Percentiles rank a stretch among this genome's conserved stretches.
phyloP scores from a whole-genome alignment of 2,329 filamentous ascomycete genomes.

The Phyllosticta citribraziliensis region DNA sequence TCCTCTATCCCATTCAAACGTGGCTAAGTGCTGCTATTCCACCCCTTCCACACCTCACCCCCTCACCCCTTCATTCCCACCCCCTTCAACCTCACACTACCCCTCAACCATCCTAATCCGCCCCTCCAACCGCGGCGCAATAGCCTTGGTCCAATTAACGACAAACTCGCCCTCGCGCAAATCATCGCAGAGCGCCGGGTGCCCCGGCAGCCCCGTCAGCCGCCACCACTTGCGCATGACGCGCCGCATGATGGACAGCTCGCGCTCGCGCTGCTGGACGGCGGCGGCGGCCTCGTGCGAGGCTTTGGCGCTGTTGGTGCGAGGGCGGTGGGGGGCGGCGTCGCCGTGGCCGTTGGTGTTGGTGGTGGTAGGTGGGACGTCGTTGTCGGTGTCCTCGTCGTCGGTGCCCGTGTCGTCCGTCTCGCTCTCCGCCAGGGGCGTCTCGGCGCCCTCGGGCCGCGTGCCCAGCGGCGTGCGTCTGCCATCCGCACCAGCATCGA shows the following conservation, averaged over 20 bases:
- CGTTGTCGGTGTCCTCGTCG: slow-evolving; percentile 23
- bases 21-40: too few species aligned
- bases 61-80: too few species aligned
- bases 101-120: slow-evolving; percentile 44
- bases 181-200: slow-evolving; percentile 41
- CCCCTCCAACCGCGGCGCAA: slow-evolving; percentile 68
- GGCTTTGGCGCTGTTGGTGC: not conserved
- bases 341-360: slow-evolving; percentile 38
- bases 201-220: slow-evolving; percentile 50
- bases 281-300: not conserved
- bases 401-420: slow-evolving; percentile 12
- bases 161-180: slow-evolving; percentile 50
- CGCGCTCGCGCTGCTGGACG: slow-evolving; percentile 30
- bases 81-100: not conserved
- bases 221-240: slow-evolving; percentile 66
- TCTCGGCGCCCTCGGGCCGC: slow-evolving; percentile 17
- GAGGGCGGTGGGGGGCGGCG: not conserved
- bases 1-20: too few species aligned
- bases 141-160: slow-evolving; percentile 68
- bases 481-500: not conserved
- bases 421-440: slow-evolving; percentile 19
- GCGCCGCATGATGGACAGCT: slow-evolving; percentile 56
- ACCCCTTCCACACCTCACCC: not conserved
- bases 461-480: slow-evolving; percentile 10
- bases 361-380: slow-evolving; percentile 28